These are phyloP conservation scores for Penicillium sp. DNA, from an alignment of 2,329 filamentous ascomycete genomes.

Conservation along the genomic window DNA sequence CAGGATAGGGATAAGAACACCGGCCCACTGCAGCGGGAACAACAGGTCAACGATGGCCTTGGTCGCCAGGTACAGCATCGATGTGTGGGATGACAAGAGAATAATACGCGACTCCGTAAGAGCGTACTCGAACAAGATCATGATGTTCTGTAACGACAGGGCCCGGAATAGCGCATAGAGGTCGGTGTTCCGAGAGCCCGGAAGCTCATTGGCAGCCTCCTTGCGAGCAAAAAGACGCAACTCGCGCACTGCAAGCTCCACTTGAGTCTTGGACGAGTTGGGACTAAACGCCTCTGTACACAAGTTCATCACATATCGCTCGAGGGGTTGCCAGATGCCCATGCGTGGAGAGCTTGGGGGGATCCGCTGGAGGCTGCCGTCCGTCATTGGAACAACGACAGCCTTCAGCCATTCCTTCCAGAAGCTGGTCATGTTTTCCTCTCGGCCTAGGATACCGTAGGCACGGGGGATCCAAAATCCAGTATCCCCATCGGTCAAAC, in stretches of 20 bases:
- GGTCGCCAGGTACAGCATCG: conserved; percentile 89
- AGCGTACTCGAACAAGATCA: conserved; percentile 85
- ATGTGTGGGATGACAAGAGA: conserved; percentile 85
- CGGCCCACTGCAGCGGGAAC: conserved; percentile 86
- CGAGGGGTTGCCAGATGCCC: conserved; percentile 89
- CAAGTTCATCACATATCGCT: conserved; percentile 92
- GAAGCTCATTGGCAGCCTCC: conserved; percentile 85
- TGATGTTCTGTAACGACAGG: conserved; percentile 81
- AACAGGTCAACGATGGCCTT: conserved; percentile 76
- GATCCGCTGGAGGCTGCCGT: conserved; percentile 71
- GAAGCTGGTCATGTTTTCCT: conserved; percentile 73
- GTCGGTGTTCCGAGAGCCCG: conserved; percentile 81
- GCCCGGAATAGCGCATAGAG: conserved; percentile 86
- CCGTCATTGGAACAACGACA: conserved; percentile 88
- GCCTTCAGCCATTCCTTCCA: conserved; percentile 99
- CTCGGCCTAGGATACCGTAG: conserved; percentile 82
- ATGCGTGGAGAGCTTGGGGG: conserved; percentile 81
- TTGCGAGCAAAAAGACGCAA: conserved; percentile 84
- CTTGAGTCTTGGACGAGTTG: conserved; percentile 86
- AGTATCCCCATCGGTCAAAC: conserved; percentile 86
- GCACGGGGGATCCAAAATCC: conserved; percentile 91
- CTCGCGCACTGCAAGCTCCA: conserved; percentile 82
- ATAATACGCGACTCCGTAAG: conserved; percentile 92
- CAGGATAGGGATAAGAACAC: conserved; percentile 85
- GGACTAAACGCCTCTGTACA: conserved; percentile 92